These are phyloP conservation scores for Diaporthe vexans DNA, from an alignment of 2,329 filamentous ascomycete genomes.

Conservation along the genomic window DNA sequence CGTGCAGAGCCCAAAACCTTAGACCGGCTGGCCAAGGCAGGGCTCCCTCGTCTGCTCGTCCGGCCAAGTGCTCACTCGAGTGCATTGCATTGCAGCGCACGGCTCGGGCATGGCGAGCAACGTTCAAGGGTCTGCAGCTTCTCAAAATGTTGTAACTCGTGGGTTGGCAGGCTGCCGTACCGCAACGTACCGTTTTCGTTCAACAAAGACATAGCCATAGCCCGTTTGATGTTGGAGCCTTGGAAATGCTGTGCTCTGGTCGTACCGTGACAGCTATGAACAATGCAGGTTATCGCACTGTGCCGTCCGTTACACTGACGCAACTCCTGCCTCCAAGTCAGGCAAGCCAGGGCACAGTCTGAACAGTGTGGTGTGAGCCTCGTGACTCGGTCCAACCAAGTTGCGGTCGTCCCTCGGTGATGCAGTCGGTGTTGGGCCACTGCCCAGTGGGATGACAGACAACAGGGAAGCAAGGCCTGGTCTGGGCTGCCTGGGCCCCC, in stretches of 20 bases:
- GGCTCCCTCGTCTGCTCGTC: slow-evolving; percentile 20
- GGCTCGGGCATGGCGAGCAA: slow-evolving; percentile 19
- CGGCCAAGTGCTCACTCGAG: not conserved
- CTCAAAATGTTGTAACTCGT: not conserved
- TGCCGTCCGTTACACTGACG: slow-evolving; percentile 1
- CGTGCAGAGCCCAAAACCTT: slow-evolving; percentile 34
- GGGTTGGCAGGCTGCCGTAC: not conserved
- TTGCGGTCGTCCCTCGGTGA: not conserved
- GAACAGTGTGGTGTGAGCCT: slow-evolving; percentile 4
- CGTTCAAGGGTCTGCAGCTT: slow-evolving; percentile 19
- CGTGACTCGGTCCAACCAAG: slow-evolving; percentile 1
- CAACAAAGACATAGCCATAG: slow-evolving; percentile 5
- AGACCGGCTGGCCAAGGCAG: not conserved
- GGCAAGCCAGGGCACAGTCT: not conserved
- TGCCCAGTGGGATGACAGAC: not conserved
- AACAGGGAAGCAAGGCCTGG: not conserved
- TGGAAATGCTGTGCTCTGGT: slow-evolving; percentile 14
- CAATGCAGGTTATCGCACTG: not conserved
- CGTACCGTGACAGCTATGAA: not conserved
- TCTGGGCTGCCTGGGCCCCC: not conserved
- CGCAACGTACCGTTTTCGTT: not conserved
- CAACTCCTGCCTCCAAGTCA: not conserved
- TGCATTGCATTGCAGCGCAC: slow-evolving; percentile 25
- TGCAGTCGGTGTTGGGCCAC: not conserved
- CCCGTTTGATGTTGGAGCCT: not conserved